Evolutionary conservation across 1,284 basidiomycete genomes (phyloP).

Genomic region (Porodaedalea pini): DNA sequence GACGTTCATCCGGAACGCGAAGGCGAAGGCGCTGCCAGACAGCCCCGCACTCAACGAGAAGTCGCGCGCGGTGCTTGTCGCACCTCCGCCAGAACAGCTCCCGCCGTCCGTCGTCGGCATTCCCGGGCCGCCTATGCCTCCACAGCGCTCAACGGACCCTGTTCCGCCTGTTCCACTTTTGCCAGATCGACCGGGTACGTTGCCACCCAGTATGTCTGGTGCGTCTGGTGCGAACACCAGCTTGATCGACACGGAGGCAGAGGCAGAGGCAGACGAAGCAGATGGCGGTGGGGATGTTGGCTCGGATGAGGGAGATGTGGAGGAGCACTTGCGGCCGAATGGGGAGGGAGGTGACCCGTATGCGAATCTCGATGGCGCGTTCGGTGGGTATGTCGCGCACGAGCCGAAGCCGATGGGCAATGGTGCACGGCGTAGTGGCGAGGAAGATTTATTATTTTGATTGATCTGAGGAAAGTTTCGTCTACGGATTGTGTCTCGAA

Average conservation of each 20-base stretch:
- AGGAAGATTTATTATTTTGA: constrained; percentile 30
- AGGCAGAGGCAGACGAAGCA: constrained; percentile 21
- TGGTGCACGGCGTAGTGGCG: constrained; percentile 20
- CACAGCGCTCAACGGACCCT: constrained; percentile 13
- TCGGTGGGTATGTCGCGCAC: constrained; percentile 63
- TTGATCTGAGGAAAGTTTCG: constrained; percentile 7
- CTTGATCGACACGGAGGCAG: constrained; percentile 22
- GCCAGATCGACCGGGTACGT: constrained; percentile 18
- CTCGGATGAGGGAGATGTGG: constrained; percentile 32
- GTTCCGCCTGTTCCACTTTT: constrained; percentile 27
- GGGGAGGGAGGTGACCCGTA: constrained; percentile 55
- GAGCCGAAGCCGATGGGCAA: constrained; percentile 53
- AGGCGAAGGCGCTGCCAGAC: constrained; percentile 69
- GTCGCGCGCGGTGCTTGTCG: constrained; percentile 68
- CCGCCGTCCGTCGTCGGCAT: constrained; percentile 48
- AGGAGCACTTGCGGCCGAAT: constrained; percentile 25
- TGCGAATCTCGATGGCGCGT: constrained; percentile 68
- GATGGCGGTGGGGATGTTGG: constrained; percentile 24
- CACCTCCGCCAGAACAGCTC: constrained; percentile 50
- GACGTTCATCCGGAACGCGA: constrained; percentile 82
- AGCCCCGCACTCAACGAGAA: constrained; percentile 75
- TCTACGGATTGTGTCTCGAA: too few species aligned
- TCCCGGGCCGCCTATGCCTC: constrained; percentile 59
- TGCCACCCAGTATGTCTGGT: not conserved
- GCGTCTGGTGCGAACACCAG: constrained; percentile 10